Percentiles rank a stretch among this genome's conserved stretches.
phyloP scores from a whole-genome alignment of 441 rosid species.

The Populus tomentosa region DNA sequence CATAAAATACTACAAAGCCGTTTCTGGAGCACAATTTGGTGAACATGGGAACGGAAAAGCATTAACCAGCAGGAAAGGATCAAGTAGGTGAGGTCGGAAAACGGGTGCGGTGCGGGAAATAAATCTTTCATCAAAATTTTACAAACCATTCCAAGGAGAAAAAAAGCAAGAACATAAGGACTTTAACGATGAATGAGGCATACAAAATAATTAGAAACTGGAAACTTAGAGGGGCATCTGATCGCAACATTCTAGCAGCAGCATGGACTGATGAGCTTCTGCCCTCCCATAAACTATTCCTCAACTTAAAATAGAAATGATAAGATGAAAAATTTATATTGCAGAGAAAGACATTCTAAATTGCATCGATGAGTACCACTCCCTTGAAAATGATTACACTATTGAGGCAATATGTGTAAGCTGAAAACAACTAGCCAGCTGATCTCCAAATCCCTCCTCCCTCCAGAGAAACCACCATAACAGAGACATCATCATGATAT shows the following conservation, averaged over 20 bases:
- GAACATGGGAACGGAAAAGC: no score
- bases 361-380: constrained; percentile 32
- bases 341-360: constrained; percentile 19
- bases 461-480: constrained; percentile 92
- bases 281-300: not conserved
- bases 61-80: not conserved
- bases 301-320: not conserved
- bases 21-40: no score
- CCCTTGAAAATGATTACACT: constrained; percentile 30
- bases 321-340: constrained; percentile 7
- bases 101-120: not conserved
- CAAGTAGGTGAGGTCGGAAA: not conserved
- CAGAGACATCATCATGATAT: constrained; percentile 93
- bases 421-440: constrained; percentile 53
- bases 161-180: not conserved
- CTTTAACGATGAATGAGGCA: constrained; percentile 1
- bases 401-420: constrained; percentile 21
- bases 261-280: not conserved
- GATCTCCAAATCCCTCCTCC: constrained; percentile 99
- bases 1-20: no score
- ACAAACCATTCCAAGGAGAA: not conserved
- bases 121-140: not conserved
- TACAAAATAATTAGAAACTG: constrained; percentile 2
- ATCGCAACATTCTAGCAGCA: not conserved
- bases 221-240: not conserved